A percentile compares a stretch with the other conserved stretches of the same genome.
phyloP scores from a whole-genome alignment of 75 land plant species.

The Pseudotsuga menziesii region DNA sequence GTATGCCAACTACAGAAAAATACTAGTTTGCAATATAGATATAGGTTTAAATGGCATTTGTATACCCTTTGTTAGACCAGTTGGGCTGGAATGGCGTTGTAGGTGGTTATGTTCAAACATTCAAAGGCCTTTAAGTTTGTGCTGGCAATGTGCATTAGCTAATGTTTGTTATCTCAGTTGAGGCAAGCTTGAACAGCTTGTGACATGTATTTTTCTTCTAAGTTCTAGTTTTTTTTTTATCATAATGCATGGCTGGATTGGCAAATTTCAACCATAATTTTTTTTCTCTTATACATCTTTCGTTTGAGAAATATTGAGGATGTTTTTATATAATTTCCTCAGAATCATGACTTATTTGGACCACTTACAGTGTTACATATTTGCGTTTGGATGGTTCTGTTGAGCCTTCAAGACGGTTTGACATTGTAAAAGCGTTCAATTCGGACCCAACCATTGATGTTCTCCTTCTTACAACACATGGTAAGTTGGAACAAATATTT shows the following conservation, averaged over 20 bases:
- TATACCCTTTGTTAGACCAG: not conserved
- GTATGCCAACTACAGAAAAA: too few relatives aligned
- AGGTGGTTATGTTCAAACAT: not conserved
- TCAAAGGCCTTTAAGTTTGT: not conserved
- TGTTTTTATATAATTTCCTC: too few relatives aligned
- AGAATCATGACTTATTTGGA: not conserved
- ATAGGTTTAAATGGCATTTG: not conserved
- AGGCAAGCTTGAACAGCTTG: too few relatives aligned
- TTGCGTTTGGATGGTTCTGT: constrained; percentile 97
- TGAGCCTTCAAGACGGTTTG: constrained; percentile 84
- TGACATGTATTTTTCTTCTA: too few relatives aligned
- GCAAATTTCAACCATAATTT: too few relatives aligned
- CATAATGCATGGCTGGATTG: too few relatives aligned
- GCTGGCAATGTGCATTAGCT: too few relatives aligned
- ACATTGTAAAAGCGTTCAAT: constrained; percentile 94
- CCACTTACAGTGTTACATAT: constrained; percentile 82
- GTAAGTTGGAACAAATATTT: constrained; percentile 26
- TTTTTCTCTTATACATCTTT: too few relatives aligned
- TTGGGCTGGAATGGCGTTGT: not conserved
- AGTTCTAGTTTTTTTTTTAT: too few relatives aligned
- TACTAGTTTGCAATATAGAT: not conserved
- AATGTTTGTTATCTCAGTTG: too few relatives aligned
- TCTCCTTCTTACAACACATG: constrained; percentile 94
- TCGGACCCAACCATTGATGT: constrained; percentile 99
- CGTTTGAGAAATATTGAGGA: too few relatives aligned